A percentile compares a stretch with the other conserved stretches of the same genome.
phyloP scores from a whole-genome alignment of 768 basidiomycete genomes.

The Trametes cubensis region DNA sequence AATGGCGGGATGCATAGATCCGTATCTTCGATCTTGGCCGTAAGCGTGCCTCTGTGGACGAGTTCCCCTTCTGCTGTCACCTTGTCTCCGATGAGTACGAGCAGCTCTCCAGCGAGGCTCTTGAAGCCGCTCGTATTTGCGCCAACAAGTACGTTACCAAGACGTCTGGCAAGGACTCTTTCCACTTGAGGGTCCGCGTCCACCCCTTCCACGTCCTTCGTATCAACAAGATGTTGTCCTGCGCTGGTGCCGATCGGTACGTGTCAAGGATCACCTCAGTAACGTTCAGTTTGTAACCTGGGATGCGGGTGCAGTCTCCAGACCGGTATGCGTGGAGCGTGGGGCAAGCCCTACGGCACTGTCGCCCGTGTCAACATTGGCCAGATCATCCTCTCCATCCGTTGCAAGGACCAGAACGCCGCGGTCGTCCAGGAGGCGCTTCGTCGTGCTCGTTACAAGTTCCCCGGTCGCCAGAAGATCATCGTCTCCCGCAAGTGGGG shows the following conservation, averaged over 20 bases:
- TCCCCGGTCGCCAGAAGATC: constrained; percentile 98
- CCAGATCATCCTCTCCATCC: constrained; percentile 90
- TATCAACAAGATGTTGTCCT: constrained; percentile 99
- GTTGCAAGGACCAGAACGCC: constrained; percentile 87
- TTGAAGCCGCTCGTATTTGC: constrained; percentile 98
- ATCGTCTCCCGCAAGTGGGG: constrained; percentile 98
- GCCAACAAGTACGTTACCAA: constrained; percentile 99
- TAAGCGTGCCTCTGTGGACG: constrained; percentile 95
- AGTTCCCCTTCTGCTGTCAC: constrained; percentile 97
- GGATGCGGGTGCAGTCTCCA: constrained; percentile 58
- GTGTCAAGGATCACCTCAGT: constrained; percentile 25
- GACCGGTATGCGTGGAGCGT: constrained; percentile 99
- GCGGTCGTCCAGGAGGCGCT: constrained; percentile 94
- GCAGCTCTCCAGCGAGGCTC: constrained; percentile 92
- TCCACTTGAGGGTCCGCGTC: constrained; percentile 96
- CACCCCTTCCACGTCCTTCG: constrained; percentile 99
- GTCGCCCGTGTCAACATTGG: constrained; percentile 97
- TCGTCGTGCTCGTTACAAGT: constrained; percentile 98
- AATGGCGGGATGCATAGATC: constrained; percentile 57
- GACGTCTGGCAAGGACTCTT: constrained; percentile 96
- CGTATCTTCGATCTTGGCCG: constrained; percentile 95
- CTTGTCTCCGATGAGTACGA: constrained; percentile 98
- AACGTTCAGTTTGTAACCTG: neutral
- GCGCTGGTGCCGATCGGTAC: constrained; percentile 97
- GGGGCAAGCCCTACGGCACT: constrained; percentile 98